phyloP scores from a whole-genome alignment of 345 rosid species.

The Mallotus nudiflorus region DNA sequence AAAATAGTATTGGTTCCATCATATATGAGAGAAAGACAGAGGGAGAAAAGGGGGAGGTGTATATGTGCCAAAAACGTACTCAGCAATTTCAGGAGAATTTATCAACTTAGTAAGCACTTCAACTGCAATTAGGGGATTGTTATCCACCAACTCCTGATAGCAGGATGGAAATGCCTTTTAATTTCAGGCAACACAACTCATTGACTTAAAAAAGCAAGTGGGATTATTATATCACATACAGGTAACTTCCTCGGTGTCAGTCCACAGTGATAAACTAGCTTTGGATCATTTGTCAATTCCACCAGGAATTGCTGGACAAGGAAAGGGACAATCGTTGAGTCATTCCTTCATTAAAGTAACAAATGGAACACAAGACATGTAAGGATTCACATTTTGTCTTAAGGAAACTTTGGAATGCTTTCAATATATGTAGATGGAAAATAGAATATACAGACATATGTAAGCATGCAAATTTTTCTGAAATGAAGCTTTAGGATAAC shows the following conservation, averaged over 20 bases:
- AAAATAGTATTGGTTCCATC: not conserved
- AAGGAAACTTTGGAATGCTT: not conserved
- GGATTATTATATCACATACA: conserved; percentile 46
- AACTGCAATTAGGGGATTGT: conserved; percentile 90
- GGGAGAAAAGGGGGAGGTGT: not conserved
- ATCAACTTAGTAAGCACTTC: conserved; percentile 89
- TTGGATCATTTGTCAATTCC: conserved; percentile 79
- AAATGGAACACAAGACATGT: not conserved
- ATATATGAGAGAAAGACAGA: not conserved
- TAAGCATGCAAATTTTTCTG: too few species aligned
- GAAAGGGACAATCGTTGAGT: conserved; percentile 18
- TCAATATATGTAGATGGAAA: not conserved
- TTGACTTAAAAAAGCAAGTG: conserved; percentile 2
- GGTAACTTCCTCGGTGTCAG: conserved; percentile 88
- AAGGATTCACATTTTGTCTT: not conserved
- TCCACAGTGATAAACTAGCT: conserved; percentile 93
- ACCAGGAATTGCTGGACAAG: conserved; percentile 62
- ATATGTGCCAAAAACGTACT: conserved; percentile 52
- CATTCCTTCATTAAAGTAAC: conserved; percentile 13
- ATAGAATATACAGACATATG: too few species aligned
- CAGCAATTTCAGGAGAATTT: conserved; percentile 78
- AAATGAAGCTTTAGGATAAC: not conserved
- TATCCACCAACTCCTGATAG: conserved; percentile 88
- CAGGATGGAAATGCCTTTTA: conserved; percentile 13
- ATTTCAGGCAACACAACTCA: conserved; percentile 21